Evolutionary conservation across 2,329 filamentous ascomycete genomes (phyloP), one percentile per base, ranked within the genome.

Genomic region (Arthrinium phaeospermum): DNA sequence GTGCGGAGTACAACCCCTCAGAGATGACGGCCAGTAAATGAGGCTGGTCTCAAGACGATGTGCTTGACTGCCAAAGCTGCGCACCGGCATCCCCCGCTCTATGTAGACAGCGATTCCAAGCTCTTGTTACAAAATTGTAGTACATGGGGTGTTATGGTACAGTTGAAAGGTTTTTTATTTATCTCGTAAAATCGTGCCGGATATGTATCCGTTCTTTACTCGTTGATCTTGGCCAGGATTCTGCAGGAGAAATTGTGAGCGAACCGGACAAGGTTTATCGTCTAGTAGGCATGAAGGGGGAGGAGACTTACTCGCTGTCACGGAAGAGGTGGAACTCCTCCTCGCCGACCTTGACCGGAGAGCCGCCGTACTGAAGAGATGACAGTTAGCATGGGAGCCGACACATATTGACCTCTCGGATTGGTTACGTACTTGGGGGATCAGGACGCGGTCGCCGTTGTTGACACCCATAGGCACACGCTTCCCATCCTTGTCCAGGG

Each of bases 181-280:
- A 41, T 70, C 46, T 53, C 46, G 46, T 51, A 57, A 70, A 44
- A 24, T 70, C 68, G 47, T 70, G 47, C 14, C 46, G 47, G 68
- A 49, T 57, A 70, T 57, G 68, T 57, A 70, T 57, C n/a, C 34
- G 41, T 24, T 98, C 96, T 86, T 41, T 70, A 41, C 30, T 98
- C 96, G 86, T 94, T 98, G 90, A 99, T 98, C 93, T 98, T 99
- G 84, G 96, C 96, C 74, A 99, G 91, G 78, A 99, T 94, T 84
- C 96, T 98, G 79, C 37, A 30, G 69, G 19, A 22, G 22, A 45
- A 19, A 22, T n/a, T 64, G 44, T 64, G 16, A 64, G 53, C 24
- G 30, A 41, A 16, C 69, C 16, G 44, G 30, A 16, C 41, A 7
- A 1, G 4, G 22, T 27, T 19, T 46, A 46, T 7, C 4, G n/a